Percentiles rank a stretch among this genome's conserved stretches.
Conservation (phyloP, 805 yeast species). For the Wickerhamomyces subpelliculosus region DNA sequence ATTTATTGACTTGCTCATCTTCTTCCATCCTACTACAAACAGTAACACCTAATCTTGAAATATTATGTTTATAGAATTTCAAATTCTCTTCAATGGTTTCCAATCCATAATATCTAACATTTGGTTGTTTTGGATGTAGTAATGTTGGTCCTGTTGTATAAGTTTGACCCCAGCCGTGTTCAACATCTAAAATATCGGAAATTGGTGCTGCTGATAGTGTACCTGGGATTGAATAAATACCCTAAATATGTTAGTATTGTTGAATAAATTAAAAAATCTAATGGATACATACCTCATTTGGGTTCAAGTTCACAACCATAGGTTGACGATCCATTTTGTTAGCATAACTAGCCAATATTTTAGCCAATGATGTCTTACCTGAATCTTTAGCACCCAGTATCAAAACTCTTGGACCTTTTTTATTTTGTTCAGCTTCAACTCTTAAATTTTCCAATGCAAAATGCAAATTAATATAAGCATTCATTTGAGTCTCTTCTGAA, state of each 20-base stretch:
- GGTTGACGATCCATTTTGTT: conserved; percentile 65
- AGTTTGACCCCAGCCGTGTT: conserved; percentile 72
- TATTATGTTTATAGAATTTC: conserved; percentile 18
- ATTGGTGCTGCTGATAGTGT: conserved; percentile 77
- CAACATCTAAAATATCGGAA: conserved; percentile 74
- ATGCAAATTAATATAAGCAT: conserved; percentile 59
- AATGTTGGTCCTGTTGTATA: conserved; percentile 68
- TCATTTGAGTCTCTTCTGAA: conserved; percentile 66
- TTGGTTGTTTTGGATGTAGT: conserved; percentile 83
- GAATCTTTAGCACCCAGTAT: conserved; percentile 64
- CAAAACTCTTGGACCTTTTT: conserved; percentile 42
- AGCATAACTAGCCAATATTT: conserved; percentile 69
- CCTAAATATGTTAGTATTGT: conserved; percentile 17
- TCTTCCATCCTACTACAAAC: conserved; percentile 40
- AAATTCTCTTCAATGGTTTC: conserved; percentile 50
- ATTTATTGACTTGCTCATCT: conserved; percentile 35
- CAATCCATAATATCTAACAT: conserved; percentile 76
- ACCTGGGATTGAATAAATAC: conserved; percentile 76
- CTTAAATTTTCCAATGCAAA: conserved; percentile 63
- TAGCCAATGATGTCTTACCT: conserved; percentile 76
- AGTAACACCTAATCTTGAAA: conserved; percentile 24
- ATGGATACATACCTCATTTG: conserved; percentile 38
- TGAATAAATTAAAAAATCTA: conserved; percentile 11
- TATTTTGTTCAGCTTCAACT: conserved; percentile 14
- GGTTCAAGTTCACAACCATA: conserved; percentile 71